Evolutionary conservation across 2,329 filamentous ascomycete genomes (phyloP), one percentile per base, ranked within the genome.

Genomic region (Metarhizium album): DNA sequence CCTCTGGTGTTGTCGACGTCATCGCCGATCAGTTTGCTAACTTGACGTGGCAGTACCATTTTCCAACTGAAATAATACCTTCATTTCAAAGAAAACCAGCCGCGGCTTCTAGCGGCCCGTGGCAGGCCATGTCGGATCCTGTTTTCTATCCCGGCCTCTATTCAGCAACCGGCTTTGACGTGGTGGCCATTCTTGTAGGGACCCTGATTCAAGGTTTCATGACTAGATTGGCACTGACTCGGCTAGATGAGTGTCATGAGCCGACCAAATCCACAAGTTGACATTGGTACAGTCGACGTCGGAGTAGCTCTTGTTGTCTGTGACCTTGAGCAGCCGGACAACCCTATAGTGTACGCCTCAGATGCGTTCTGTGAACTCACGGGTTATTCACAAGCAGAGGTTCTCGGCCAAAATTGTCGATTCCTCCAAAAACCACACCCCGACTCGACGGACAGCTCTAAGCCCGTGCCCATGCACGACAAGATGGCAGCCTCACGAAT

Each of bases 271-370:
- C 87, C 88, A 1, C 76, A 84, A 58, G 82, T 95, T 58, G 79
- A 89, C 46, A 83, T 95, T 42, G 90, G 89, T 6, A 79, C 87
- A 1, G 83, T 95, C 33, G 90, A 95, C 65, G 74, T 87, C 57
- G 93, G 88, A 2, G 93, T 88, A 61, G 85, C 89, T 2, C 83
- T 95, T 55, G 79, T 91, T 18, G 77, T 95, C 40, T 93, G 87
- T 67, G 87, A 94, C 64, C 81, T 90, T 31, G 75, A 78, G 42
- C 76, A 79, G 58, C 78, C 85, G 27, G 88, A 94, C 64, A 73
- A 76, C 29, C 89, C 90, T 2, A 89, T 95, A 53, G 80, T 94
- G 8, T 95, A 94, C 63, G 87, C 83, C 57, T 91, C 87, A 1
- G 86, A 90, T 5, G 79, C 87, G 29, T 95, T 94, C 63, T 78